Base-by-base conservation (phyloP, 768 basidiomycete genomes). In the Crucibulum laeve region DNA sequence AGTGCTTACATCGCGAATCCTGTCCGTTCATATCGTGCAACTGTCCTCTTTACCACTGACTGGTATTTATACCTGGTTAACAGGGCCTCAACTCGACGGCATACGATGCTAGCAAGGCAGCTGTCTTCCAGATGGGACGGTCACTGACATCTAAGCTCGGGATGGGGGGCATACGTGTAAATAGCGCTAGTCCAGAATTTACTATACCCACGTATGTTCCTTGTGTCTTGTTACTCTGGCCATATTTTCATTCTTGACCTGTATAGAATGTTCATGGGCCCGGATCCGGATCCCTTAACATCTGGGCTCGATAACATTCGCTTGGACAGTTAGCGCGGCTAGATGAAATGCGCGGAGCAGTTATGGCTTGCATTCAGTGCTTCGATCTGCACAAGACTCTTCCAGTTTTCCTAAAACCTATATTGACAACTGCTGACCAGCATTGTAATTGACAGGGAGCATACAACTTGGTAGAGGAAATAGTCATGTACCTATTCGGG, bases 131-230 rank as follows among this genome's bases (percentile, higher is more conserved):
- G 63, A 84, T 87, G 81, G 77, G 68, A 2, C 79, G 87, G 25
- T 84, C 81, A 50, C 75, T 89, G 76, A 86, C 84, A 3, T 84
- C 82, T 55, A 87, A 89, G 53, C 73, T 88, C 1, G 85, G 83
- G 2, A 62, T 60, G 14, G 66, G 79, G 51, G 62, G 67, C 2
- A 87, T 89, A 38, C 70, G 86, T 3, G 84, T 86, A 47, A 89
- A 89, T 57, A 65, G 75, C 4, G 65, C 88, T 45, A 85, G 82
- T 39, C 86, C 85, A 0, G 86, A 87, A 19, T 77, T 84, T 51
- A 82, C 85, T 81, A 82, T 53, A 87, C 84, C 1, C 38, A 46
- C n/a, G 49, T 35, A 42, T 42, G 49, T 23, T 28, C 23, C 23
- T 23, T 5, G 33, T 19, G 8, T 24, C 24, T 19, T n/a, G 35